Conservation (phyloP, 1,284 basidiomycete species). For the Tilletia horrida region DNA sequence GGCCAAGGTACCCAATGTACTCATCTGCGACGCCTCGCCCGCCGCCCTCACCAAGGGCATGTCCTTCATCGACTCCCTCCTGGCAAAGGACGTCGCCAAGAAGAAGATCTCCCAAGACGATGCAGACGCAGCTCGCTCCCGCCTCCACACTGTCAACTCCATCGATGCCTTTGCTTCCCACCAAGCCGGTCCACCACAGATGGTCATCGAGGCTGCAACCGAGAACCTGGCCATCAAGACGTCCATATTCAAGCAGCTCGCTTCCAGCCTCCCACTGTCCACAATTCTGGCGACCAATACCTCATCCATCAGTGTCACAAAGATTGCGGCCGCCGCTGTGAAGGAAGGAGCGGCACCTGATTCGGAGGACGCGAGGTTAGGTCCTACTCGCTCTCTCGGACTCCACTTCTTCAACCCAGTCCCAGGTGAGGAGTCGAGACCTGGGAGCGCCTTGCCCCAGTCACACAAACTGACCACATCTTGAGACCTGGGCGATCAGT, state of each 20-base stretch:
- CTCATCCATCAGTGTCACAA: slow-evolving; percentile 88
- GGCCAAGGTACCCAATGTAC: slow-evolving; percentile 32
- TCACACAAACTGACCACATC: background rate
- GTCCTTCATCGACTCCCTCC: slow-evolving; percentile 66
- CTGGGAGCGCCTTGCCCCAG: background rate
- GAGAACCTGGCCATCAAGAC: slow-evolving; percentile 80
- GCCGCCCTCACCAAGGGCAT: slow-evolving; percentile 70
- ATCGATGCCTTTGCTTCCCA: slow-evolving; percentile 51
- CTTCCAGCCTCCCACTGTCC: slow-evolving; percentile 66
- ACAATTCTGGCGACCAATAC: slow-evolving; percentile 90
- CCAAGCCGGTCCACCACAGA: slow-evolving; percentile 69
- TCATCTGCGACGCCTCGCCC: slow-evolving; percentile 34
- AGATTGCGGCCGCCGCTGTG: slow-evolving; percentile 68
- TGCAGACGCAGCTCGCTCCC: slow-evolving; percentile 67
- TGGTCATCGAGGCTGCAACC: slow-evolving; percentile 90
- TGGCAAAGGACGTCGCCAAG: slow-evolving; percentile 84
- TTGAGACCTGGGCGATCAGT: slow-evolving; percentile 23
- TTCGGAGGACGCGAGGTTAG: background rate
- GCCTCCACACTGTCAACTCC: slow-evolving; percentile 30
- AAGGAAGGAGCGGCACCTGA: background rate
- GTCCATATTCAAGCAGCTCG: slow-evolving; percentile 71
- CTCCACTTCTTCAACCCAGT: slow-evolving; percentile 89
- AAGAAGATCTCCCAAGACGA: slow-evolving; percentile 68
- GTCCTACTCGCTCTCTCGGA: slow-evolving; percentile 56
- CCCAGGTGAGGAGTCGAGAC: background rate